Evolutionary conservation across 768 basidiomycete genomes (phyloP), one percentile per base, ranked within the genome.

Genomic region (Leccinum incarnatum): DNA sequence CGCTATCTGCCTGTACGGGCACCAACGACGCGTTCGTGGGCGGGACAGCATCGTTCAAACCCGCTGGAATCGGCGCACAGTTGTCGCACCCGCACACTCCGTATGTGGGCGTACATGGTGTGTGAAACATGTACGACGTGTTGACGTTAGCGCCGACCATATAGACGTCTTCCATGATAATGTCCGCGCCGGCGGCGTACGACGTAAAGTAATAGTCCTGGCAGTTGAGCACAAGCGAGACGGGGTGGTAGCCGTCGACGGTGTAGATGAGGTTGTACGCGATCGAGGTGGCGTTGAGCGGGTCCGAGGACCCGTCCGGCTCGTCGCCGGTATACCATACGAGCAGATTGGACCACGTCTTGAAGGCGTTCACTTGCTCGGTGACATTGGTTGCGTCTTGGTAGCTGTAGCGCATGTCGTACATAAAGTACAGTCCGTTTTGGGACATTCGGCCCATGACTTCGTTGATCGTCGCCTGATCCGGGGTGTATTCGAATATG

Each of bases 401-500:
- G 74, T 91, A 92, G 1, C 77, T 78, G 81, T 72, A 77, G 60
- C 89, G 81, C 90, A 93, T 91, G 68, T 92, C 89, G 63, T 91
- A 93, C 83, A 91, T 89, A 49, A 92, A 76, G 66, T 87, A 92
- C 50, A 70, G 17, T 0, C 81, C 82, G 0, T 84, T 81, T 58
- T 86, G 80, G 66, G 87, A 82, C 83, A 90, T 87, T 36, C 79
- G 77, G 65, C 88, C 80, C n/a, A 91, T 69, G 15, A 89, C 83
- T 21, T 76, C 65, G 6, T 61, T 54, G 34, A 68, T 30, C 30
- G 52, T 83, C 75, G 1, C 85, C 72, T 5, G 76, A 81, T 79
- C 32, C 80, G 66, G 86, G 79, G 65, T 79, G 61, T 83, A 87
- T 2, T 82, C 75, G 1, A 91, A 89, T 17, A 91, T 78, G 1